Base-by-base conservation (phyloP, 495 filamentous ascomycete genomes). In the Lasiosphaeris hirsuta region DNA sequence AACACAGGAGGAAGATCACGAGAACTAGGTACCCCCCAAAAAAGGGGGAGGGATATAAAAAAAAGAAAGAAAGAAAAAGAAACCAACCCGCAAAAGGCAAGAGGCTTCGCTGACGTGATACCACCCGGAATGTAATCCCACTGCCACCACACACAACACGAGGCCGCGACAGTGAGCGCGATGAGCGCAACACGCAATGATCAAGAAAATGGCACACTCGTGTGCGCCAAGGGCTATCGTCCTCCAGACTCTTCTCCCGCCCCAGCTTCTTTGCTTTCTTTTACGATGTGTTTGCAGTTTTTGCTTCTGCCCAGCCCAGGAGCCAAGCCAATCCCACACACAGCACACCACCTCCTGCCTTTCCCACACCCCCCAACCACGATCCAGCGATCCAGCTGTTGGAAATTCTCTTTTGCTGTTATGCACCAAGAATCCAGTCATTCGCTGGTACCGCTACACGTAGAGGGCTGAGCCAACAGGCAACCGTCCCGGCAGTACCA, bases 391-490 rank as follows among this genome's bases (percentile, higher is more conserved):
- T 35, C 23, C 23, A 10, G 13, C 19, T 49, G 23, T 33, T 17
- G 18, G 13, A 13, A 13, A 13, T 46, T 46, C 17, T n/a, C 17
- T 19, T 17, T 17, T 19, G 9, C 13, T 10, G 13, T 10, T 15
- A 14, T 10, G 17, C 43, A 46, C 17, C 43, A 14, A 38, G 40
- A 37, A 14, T 15, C n/a, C 49, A 40, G 51, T 36, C 34, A 56
- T 62, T 62, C 60, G 60, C 39, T 55, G 51, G 51, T 4, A 51
- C 36, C 34, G 15, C 35, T 18, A 19, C 52, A 44, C 46, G 60
- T 14, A 14, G 34, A 38, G 53, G 63, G 63, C 63, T 66, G 60
- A 66, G 63, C 52, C 51, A 57, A 57, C 53, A 65, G 63, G 57
- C 51, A 61, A 23, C 56, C 51, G 33, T n/a, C 13, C 45, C 13